Conservation (phyloP, 176 grass and related monocot species). For the Hyparrhenia diplandra region DNA sequence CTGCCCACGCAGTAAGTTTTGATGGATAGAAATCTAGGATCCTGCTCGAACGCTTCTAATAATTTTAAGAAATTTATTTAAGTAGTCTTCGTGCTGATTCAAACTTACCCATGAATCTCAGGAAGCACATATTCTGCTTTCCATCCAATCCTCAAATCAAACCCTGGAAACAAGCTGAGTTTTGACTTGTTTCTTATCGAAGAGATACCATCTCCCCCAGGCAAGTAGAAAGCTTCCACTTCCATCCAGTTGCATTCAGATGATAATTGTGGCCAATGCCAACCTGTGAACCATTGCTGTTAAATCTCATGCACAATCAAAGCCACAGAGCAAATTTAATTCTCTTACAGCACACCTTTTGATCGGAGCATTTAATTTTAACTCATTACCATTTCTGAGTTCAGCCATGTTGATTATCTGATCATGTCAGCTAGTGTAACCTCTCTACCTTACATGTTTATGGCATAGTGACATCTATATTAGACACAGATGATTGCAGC, state of each 20-base stretch:
- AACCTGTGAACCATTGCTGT: constrained; percentile 40
- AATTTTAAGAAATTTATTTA: not conserved
- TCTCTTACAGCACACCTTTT: too few relatives aligned
- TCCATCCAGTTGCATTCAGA: constrained; percentile 80
- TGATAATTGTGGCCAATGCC: constrained; percentile 88
- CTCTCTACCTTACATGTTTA: not conserved
- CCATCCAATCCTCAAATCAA: constrained; percentile 96
- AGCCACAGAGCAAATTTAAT: not conserved
- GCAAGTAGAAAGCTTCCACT: constrained; percentile 91
- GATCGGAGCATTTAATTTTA: not conserved
- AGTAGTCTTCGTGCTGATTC: not conserved
- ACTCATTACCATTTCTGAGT: not conserved
- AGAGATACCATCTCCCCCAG: constrained; percentile 91
- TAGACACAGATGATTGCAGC: not conserved
- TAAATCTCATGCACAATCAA: not conserved
- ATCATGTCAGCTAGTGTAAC: not conserved
- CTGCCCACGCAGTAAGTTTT: not conserved
- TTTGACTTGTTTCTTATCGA: constrained; percentile 91
- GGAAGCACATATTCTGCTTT: constrained; percentile 90
- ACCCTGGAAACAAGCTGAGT: constrained; percentile 74
- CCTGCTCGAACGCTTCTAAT: not conserved
- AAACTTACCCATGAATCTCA: constrained; percentile 86
- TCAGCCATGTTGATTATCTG: not conserved
- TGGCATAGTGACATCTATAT: not conserved
- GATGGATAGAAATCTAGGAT: not conserved